These are phyloP conservation scores for Huiozyma naganishii DNA, from an alignment of 805 yeast genomes.

Conservation along the genomic window DNA sequence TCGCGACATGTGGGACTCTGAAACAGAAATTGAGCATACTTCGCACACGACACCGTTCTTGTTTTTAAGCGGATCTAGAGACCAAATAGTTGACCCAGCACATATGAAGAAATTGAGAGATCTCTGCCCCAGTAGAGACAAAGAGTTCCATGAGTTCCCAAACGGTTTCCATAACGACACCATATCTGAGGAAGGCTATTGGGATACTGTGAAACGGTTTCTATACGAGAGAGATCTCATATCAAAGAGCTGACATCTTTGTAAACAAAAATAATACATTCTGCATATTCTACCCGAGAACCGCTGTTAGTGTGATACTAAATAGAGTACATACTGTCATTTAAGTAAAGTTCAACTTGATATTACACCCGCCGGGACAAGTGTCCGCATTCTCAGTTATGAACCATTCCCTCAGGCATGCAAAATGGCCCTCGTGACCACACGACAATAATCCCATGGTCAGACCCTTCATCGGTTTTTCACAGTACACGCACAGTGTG, in stretches of 20 bases:
- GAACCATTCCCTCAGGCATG: conserved; percentile 74
- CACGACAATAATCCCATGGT: conserved; percentile 52
- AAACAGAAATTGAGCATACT: conserved; percentile 41
- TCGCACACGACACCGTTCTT: conserved; percentile 51
- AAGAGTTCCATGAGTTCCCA: conserved; percentile 43
- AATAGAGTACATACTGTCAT: neutral
- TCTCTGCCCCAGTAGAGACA: conserved; percentile 39
- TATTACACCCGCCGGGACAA: conserved; percentile 71
- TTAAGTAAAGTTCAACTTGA: conserved; percentile 1
- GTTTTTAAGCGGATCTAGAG: conserved; percentile 61
- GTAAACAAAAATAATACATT: no score
- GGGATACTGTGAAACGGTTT: conserved; percentile 56
- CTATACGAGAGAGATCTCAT: conserved; percentile 27
- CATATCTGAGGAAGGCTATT: conserved; percentile 59
- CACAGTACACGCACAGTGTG: conserved; percentile 68
- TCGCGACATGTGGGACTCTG: conserved; percentile 77
- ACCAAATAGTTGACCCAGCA: conserved; percentile 83
- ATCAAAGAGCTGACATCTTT: no score
- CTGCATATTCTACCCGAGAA: neutral
- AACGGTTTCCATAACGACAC: conserved; percentile 77
- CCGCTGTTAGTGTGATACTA: neutral
- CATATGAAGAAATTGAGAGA: conserved; percentile 59
- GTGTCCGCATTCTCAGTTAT: conserved; percentile 48
- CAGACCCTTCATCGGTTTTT: conserved; percentile 65
- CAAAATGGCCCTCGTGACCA: conserved; percentile 82